Base-by-base conservation (phyloP, 495 filamentous ascomycete genomes). In the Aspergillus olivimuriae region DNA sequence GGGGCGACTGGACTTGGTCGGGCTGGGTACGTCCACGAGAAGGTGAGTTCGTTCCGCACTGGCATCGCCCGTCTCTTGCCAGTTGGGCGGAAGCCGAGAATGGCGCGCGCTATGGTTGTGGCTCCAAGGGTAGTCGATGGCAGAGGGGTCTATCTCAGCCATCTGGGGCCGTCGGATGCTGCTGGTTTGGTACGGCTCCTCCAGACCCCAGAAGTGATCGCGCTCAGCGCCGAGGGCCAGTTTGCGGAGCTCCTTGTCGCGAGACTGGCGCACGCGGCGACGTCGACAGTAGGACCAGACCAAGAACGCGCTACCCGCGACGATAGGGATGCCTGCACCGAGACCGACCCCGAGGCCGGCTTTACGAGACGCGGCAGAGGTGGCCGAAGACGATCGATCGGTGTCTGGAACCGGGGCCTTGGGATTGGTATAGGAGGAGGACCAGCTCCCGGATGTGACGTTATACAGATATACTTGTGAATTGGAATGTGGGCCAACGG, bases 271-370 rank as follows among this genome's bases (percentile, higher is more conserved):
- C 18, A 65, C 58, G 9, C 57, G 54, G 7, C 77, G 72, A 17
- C 71, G 73, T 33, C 77, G 68, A 40, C 60, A 68, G 48, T 82
- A 87, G 58, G 73, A 77, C 46, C 81, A 69, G 54, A 67, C 80
- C 19, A 80, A 56, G 2, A 77, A 37, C 4, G 78, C 48, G 2
- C 78, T 53, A 0, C 63, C 57, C 3, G 80, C 50, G 5, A 81
- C 56, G 2, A 79, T 69, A 3, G 77, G 66, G 3, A 83, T 56
- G 1, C 83, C 84, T 16, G 94, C 50, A 5, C 82, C 83, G 1
- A 95, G 47, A 0, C 91, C 88, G n/a, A 81, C 72, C 5, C 86
- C 88, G 0, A 95, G 69, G 6, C 81, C 84, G 12, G 76, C 69
- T 41, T 83, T 78, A 50, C 81, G 65, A 4, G 68, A 65, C 4